Base-by-base conservation (phyloP, 768 basidiomycete species). In the Termitomyces sp. region DNA sequence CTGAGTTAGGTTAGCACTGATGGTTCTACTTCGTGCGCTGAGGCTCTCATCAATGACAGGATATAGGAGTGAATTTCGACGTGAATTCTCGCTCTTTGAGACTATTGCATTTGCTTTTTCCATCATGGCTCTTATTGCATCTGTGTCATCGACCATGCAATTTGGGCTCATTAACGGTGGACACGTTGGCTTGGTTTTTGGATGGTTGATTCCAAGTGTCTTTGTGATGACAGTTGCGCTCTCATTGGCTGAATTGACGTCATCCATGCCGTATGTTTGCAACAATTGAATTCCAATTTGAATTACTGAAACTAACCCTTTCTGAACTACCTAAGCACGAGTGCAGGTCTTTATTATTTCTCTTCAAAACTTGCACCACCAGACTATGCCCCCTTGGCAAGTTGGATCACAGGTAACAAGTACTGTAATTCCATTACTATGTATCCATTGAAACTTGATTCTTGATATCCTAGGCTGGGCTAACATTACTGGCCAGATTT, bases 321-420 rank as follows among this genome's bases (percentile, higher is more conserved):
- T 10, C 4, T 51, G 50, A 16, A 42, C 53, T 26, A 20, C 13
- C 53, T 10, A 43, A 90, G 88, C 53, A 90, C 88, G 24, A 90
- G 88, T 60, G 88, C 88, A 7, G 88, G 88, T 0, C 73, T 90
- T 18, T 90, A 90, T 67, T 90, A 89, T 68, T 90, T 89, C 69
- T 86, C 88, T 2, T 85, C 88, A 0, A 89, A 86, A 65, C 69
- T 90, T 44, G 88, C 88, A 2, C 85, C 86, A 1, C 76, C 77
- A 6, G 75, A 78, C 63, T 82, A 83, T 55, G 77, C 84, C 3
- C 76, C 86, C 7, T 69, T 90, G 52, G 82, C 85, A 1, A 84
- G 85, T 61, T 85, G 83, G 83, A 78, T 85, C 53, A 85, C 83
- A 46, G 83, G 74, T 57, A 13, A n/a, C 12, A 8, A 31, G 16